Base-by-base conservation (phyloP, 2,329 filamentous ascomycete species). In the Nigrospora oryzae region DNA sequence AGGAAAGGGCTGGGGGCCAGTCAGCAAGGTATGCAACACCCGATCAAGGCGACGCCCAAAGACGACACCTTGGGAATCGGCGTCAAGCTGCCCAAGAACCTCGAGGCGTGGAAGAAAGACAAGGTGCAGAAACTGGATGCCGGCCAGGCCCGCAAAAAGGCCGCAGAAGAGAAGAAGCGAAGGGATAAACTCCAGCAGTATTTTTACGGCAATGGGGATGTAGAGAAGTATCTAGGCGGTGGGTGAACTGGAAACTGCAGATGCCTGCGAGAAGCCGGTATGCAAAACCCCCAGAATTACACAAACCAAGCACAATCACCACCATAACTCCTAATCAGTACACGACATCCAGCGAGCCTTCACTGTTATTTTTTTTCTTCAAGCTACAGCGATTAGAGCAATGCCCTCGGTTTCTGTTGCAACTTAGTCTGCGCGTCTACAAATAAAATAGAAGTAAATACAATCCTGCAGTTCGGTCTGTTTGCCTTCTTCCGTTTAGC, bases 61-160 rank as follows among this genome's bases (percentile, higher is more conserved):
- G 75, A 82, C 37, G 80, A 91, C 58, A 89, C 77, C 4, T 67
- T 85, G 8, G 91, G 90, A 0, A 63, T 95, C 23, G 89, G 89
- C 0, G 70, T 75, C 4, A 51, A 60, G 28, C 55, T 70, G 10
- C 65, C 70, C 11, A 68, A 68, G 48, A 57, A 66, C 17, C 49
- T 65, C 38, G 56, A 63, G 51, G 62, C 58, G 49, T 58, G 62
- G 50, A 66, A 63, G 43, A 69, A 68, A 52, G 58, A 62, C 30
- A 64, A 60, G 49, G 65, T 63, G 48, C 67, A 70, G 55, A 74
- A 69, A 54, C 61, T 89, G 47, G 83, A 84, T 62, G 83, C 84
- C n/a, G 86, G 83, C 54, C 78, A 85, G 62, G 71, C 83, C 35
- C 74, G 79, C 54, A 81, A 78, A 59, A 63, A 74, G 57, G 79